These are phyloP conservation scores for Ustilago xerochloae DNA, from an alignment of 1,284 basidiomycete species.

Conservation along the genomic window DNA sequence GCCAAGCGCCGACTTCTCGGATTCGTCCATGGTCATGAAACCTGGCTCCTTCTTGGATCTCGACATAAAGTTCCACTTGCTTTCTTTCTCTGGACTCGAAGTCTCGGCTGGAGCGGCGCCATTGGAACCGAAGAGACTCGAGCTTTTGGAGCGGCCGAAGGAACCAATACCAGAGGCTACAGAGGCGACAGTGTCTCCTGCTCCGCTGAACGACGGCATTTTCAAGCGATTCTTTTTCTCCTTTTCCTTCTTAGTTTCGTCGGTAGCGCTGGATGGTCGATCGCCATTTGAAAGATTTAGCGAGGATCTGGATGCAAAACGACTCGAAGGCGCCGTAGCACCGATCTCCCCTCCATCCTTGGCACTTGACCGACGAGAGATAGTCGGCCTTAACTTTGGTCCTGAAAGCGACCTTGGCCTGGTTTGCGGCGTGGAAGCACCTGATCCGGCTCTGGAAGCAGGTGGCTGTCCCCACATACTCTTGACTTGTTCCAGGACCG, in stretches of 20 bases:
- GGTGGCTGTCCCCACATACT: constrained; percentile 25
- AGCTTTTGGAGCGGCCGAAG: constrained; percentile 19
- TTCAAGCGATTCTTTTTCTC: constrained; percentile 31
- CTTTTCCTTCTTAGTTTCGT: constrained; percentile 18
- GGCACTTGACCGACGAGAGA: constrained; percentile 27
- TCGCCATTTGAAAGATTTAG: constrained; percentile 27
- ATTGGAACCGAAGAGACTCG: constrained; percentile 8
- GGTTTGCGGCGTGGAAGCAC: constrained; percentile 6
- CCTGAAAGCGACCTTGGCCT: constrained; percentile 16
- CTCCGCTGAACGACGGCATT: constrained; percentile 43
- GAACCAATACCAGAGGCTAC: constrained; percentile 32
- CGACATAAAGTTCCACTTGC: constrained; percentile 40
- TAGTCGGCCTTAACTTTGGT: constrained; percentile 19
- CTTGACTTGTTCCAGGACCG: constrained; percentile 54
- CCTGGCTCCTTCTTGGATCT: constrained; percentile 32
- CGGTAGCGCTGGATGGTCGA: neutral
- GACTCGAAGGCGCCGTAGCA: constrained; percentile 8
- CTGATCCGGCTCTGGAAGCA: constrained; percentile 3
- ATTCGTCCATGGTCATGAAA: constrained; percentile 38
- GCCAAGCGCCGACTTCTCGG: neutral
- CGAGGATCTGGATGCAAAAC: constrained; percentile 24
- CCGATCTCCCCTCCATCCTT: constrained; percentile 24
- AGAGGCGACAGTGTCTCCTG: constrained; percentile 33
- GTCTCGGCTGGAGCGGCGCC: neutral
- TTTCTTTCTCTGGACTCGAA: constrained; percentile 34